Conservation (phyloP, 139 green algal species). For the Picochlorum sp. region DNA sequence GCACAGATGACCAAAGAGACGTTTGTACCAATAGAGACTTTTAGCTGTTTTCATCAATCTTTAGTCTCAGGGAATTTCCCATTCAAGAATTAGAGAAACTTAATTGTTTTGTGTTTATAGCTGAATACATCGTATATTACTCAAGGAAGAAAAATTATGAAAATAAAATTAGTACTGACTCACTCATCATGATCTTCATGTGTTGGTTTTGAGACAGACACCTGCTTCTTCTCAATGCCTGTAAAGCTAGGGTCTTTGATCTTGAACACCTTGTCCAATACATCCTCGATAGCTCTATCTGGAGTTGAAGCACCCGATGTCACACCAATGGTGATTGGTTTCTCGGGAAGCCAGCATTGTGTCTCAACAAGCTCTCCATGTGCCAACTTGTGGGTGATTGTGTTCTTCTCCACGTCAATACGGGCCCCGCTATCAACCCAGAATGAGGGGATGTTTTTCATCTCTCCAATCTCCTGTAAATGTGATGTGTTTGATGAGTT, state of each 20-base stretch:
- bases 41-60: no score
- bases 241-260: slow-evolving; percentile 48
- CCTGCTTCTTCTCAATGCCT: slow-evolving; percentile 22
- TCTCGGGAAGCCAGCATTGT: slow-evolving; percentile 68
- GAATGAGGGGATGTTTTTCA: slow-evolving; percentile 82
- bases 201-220: slow-evolving; percentile 15
- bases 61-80: no score
- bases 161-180: neutral
- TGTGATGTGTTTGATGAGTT: slow-evolving; percentile 97
- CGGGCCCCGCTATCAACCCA: slow-evolving; percentile 77
- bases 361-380: slow-evolving; percentile 83
- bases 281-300: slow-evolving; percentile 70
- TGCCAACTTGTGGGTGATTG: slow-evolving; percentile 61
- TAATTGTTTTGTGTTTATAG: no score
- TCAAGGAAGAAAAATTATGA: neutral
- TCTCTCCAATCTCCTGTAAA: slow-evolving; percentile 90
- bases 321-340: slow-evolving; percentile 77
- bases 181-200: slow-evolving; percentile 5
- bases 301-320: slow-evolving; percentile 79
- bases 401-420: slow-evolving; percentile 81
- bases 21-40: no score
- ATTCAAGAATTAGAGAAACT: no score
- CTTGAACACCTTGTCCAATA: slow-evolving; percentile 59
- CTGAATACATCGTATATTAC: neutral
- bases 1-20: no score